Evolutionary conservation across 805 yeast genomes (phyloP).

Genomic region (Starmera amethionina): DNA sequence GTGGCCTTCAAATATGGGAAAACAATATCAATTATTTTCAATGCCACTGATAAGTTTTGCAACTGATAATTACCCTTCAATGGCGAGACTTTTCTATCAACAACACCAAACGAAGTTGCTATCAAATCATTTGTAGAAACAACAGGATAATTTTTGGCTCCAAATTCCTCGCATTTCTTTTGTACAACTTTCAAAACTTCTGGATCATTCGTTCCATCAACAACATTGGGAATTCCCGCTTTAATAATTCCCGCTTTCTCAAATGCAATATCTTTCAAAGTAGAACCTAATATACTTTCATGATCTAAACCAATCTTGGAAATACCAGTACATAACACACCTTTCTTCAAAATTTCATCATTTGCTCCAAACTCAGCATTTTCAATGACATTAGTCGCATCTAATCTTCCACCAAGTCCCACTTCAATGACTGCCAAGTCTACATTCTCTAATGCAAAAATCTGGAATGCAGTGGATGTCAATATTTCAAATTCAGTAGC

Average conservation of each 20-base stretch:
- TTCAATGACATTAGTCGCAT: conserved; percentile 74
- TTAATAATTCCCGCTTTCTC: conserved; percentile 88
- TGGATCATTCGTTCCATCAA: conserved; percentile 56
- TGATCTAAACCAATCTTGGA: conserved; percentile 87
- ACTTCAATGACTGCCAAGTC: conserved; percentile 84
- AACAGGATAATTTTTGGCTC: conserved; percentile 20
- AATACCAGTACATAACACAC: conserved; percentile 59
- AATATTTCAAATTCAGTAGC: conserved; percentile 86
- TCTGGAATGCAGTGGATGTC: conserved; percentile 76
- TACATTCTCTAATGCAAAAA: conserved; percentile 51
- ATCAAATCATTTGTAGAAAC: conserved; percentile 12
- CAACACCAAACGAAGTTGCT: conserved; percentile 19
- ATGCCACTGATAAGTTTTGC: conserved; percentile 59
- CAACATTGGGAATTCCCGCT: conserved; percentile 41
- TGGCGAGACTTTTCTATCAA: conserved; percentile 34
- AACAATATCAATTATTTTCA: conserved; percentile 38
- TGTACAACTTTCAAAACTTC: conserved; percentile 40
- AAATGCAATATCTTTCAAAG: conserved; percentile 53
- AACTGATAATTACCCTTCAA: conserved; percentile 66
- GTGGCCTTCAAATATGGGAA: conserved; percentile 15
- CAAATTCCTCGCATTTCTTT: conserved; percentile 23
- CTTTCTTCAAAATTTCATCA: conserved; percentile 9
- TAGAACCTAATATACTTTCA: conserved; percentile 61
- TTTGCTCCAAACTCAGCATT: conserved; percentile 11
- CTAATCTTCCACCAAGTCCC: conserved; percentile 85